These are phyloP conservation scores for Aspergillus baeticus DNA, from an alignment of 495 filamentous ascomycete genomes.

Conservation along the genomic window DNA sequence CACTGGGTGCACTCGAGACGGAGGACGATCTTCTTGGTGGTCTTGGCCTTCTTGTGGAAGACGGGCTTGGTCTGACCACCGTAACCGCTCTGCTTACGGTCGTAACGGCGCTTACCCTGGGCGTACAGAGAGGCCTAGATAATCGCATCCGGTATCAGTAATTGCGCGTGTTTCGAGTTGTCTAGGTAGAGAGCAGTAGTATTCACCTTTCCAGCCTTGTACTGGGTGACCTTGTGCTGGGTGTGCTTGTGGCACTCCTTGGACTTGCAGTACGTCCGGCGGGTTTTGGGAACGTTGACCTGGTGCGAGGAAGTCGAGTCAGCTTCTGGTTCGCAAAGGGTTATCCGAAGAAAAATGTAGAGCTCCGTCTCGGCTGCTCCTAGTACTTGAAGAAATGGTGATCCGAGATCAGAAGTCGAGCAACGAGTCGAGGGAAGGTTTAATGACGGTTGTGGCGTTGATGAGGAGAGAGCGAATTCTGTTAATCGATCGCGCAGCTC, in stretches of 20 bases:
- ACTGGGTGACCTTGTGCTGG: constrained; percentile 93
- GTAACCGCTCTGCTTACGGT: constrained; percentile 98
- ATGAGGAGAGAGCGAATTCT: neutral
- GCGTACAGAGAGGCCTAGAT: constrained; percentile 84
- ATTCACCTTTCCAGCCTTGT: constrained; percentile 89
- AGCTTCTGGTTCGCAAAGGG: constrained; percentile 19
- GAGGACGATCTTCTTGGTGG: constrained; percentile 99
- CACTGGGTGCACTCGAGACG: constrained; percentile 92
- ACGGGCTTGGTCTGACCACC: constrained; percentile 99
- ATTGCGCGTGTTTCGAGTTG: constrained; percentile 3
- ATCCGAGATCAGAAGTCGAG: neutral
- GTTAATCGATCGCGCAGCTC: neutral
- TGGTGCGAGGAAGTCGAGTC: constrained; percentile 36
- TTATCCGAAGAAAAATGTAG: constrained; percentile 5
- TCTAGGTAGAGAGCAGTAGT: constrained; percentile 9
- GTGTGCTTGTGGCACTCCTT: constrained; percentile 92
- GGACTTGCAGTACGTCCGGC: constrained; percentile 93
- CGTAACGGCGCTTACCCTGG: constrained; percentile 99
- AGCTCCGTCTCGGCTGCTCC: neutral
- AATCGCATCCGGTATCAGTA: constrained; percentile 26
- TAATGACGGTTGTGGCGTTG: neutral
- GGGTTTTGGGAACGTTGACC: constrained; percentile 90
- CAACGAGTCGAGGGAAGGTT: neutral
- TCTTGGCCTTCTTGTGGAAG: constrained; percentile 99
- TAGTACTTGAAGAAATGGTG: constrained; percentile 16